phyloP scores from a whole-genome alignment of 352 stramenopile genomes.

The Phytophthora pinifolia region DNA sequence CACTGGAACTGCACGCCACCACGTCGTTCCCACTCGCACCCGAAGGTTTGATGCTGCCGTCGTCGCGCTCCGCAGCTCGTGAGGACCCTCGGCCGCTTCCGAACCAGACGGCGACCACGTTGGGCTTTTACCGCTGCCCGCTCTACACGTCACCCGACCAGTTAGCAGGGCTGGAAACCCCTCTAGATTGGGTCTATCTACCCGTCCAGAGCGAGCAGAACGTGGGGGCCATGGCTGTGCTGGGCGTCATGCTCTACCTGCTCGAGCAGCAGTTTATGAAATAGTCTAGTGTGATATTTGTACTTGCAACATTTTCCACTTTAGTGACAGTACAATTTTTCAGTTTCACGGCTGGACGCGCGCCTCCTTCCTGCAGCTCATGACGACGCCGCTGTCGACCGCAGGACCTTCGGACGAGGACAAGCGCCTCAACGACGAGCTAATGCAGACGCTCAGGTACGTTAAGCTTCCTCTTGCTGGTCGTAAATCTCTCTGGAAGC shows the following conservation, averaged over 20 bases:
- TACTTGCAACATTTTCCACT: no score
- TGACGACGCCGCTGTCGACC: constrained; percentile 77
- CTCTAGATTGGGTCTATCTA: constrained; percentile 40
- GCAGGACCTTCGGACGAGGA: constrained; percentile 67
- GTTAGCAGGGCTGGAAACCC: constrained; percentile 27
- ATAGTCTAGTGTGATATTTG: background rate
- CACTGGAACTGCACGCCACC: constrained; percentile 29
- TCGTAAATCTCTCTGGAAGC: background rate
- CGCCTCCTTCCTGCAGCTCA: constrained; percentile 15
- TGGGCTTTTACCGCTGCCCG: constrained; percentile 43
- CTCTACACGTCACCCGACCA: constrained; percentile 36
- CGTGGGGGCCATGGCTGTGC: constrained; percentile 28
- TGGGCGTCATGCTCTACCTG: constrained; percentile 37
- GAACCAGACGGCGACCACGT: background rate
- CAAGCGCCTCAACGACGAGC: constrained; percentile 58
- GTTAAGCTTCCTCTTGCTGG: background rate
- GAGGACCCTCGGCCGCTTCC: constrained; percentile 10
- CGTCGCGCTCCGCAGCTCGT: background rate
- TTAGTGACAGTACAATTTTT: no score
- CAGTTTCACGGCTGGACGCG: background rate
- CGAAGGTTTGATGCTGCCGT: constrained; percentile 17
- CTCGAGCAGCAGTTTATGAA: constrained; percentile 21
- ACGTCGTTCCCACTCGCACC: constrained; percentile 21
- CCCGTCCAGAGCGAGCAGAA: constrained; percentile 31
- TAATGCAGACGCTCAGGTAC: constrained; percentile 65